A percentile compares a stretch with the other conserved stretches of the same genome.
These are phyloP conservation scores for Nitzschia putrida DNA, from an alignment of 108 stramenopile genomes.

Conservation along the genomic window DNA sequence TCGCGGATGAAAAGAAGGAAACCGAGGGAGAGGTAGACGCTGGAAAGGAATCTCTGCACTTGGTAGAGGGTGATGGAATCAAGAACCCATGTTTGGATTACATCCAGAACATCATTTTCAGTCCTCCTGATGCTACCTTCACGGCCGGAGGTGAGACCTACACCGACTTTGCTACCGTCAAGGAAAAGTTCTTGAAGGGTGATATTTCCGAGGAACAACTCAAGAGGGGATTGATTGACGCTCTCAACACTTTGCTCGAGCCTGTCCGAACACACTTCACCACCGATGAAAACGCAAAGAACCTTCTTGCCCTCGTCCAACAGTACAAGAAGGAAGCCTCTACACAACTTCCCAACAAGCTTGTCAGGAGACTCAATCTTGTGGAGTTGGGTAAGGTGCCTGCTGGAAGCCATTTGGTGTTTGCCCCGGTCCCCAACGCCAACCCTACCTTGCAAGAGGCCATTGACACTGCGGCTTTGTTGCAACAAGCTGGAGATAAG, in stretches of 20 bases:
- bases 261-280: slow-evolving; percentile 97
- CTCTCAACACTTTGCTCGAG: slow-evolving; percentile 88
- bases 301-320: slow-evolving; percentile 86
- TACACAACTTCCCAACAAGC: slow-evolving; percentile 37
- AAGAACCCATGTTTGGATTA: slow-evolving; percentile 98
- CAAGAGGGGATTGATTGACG: slow-evolving; percentile 81
- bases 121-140: slow-evolving; percentile 76
- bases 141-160: slow-evolving; percentile 64
- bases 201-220: slow-evolving; percentile 71
- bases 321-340: slow-evolving; percentile 76
- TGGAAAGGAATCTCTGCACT: slow-evolving; percentile 87
- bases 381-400: slow-evolving; percentile 59
- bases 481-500: slow-evolving; percentile 38
- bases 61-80: slow-evolving; percentile 62
- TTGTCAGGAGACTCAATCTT: slow-evolving; percentile 68
- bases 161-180: slow-evolving; percentile 73
- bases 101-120: slow-evolving; percentile 92
- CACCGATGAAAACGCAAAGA: slow-evolving; percentile 80
- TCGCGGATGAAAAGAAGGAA: slow-evolving; percentile 37
- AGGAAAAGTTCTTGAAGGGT: slow-evolving; percentile 80
- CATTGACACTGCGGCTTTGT: slow-evolving; percentile 52
- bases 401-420: slow-evolving; percentile 73
- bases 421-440: slow-evolving; percentile 75
- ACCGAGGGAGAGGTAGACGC: slow-evolving; percentile 46
- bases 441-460: slow-evolving; percentile 79